Conservation (phyloP, 768 basidiomycete species). For the Hemileccinum rubropunctum region DNA sequence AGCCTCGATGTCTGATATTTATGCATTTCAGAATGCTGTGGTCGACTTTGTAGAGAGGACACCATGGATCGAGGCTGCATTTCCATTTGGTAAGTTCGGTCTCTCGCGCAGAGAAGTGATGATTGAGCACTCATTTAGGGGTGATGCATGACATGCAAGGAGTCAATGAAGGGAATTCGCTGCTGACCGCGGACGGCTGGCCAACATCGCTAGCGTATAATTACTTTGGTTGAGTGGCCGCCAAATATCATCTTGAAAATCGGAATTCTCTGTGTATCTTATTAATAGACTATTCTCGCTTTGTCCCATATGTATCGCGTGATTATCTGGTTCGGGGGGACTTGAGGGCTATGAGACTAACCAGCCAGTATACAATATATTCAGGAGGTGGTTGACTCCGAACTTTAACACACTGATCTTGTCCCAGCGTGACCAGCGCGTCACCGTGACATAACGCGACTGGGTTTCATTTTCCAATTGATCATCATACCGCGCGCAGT, state of each 20-base stretch:
- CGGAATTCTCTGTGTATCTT: background rate
- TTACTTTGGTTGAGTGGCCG: slow-evolving; percentile 41
- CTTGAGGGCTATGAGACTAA: too few species aligned
- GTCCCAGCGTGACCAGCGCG: too few species aligned
- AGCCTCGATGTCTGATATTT: slow-evolving; percentile 40
- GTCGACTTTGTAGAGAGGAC: slow-evolving; percentile 46
- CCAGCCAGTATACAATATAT: too few species aligned
- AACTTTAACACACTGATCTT: too few species aligned
- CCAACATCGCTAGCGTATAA: slow-evolving; percentile 55
- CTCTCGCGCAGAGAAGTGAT: background rate
- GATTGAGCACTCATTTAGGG: slow-evolving; percentile 33
- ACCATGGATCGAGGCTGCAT: slow-evolving; percentile 38
- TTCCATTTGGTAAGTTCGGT: slow-evolving; percentile 60
- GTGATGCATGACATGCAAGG: slow-evolving; percentile 52
- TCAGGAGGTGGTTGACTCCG: too few species aligned
- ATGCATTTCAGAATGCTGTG: slow-evolving; percentile 45
- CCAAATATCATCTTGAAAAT: background rate
- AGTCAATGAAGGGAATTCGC: slow-evolving; percentile 53
- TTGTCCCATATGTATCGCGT: background rate
- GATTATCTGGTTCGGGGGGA: too few species aligned
- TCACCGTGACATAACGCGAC: slow-evolving; percentile 34
- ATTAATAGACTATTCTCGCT: background rate
- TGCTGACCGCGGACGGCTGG: slow-evolving; percentile 44
- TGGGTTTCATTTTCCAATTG: slow-evolving; percentile 9
- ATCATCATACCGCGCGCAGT: background rate